Conservation (phyloP, 2,329 filamentous ascomycete species). For the Aspergillus sclerotialis region DNA sequence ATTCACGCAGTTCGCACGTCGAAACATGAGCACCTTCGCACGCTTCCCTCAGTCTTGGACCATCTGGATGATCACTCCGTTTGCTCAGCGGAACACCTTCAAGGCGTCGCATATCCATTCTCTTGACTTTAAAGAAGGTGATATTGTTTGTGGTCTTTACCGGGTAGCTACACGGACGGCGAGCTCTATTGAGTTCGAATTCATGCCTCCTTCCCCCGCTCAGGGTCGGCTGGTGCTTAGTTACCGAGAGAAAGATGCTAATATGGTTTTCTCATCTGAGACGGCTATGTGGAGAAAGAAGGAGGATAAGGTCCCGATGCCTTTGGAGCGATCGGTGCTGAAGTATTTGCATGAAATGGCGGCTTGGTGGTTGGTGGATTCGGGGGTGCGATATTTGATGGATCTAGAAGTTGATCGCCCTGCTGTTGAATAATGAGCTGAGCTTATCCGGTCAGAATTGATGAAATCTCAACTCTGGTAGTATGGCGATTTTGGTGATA, state of each 20-base stretch:
- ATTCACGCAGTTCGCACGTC: constrained; percentile 22
- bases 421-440: not conserved
- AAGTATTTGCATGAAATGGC: constrained; percentile 27
- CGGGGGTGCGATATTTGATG: constrained; percentile 23
- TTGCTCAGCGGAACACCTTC: constrained; percentile 17
- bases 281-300: constrained; percentile 24
- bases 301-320: constrained; percentile 15
- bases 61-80: constrained; percentile 14
- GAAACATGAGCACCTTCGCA: constrained; percentile 28
- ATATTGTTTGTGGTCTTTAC: constrained; percentile 27
- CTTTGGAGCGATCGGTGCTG: constrained; percentile 21
- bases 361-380: constrained; percentile 31
- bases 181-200: constrained; percentile 25
- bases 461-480: no score
- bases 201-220: constrained; percentile 12
- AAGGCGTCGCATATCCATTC: constrained; percentile 14
- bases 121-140: constrained; percentile 22
- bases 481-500: no score
- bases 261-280: constrained; percentile 20
- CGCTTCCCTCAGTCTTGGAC: constrained; percentile 25
- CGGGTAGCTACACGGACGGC: constrained; percentile 16
- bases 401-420: constrained; percentile 9
- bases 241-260: constrained; percentile 9
- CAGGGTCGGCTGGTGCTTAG: constrained; percentile 20
- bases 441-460: not conserved